Evolutionary conservation across 1,284 basidiomycete species (phyloP).

Genomic region (Mycena citricolor): DNA sequence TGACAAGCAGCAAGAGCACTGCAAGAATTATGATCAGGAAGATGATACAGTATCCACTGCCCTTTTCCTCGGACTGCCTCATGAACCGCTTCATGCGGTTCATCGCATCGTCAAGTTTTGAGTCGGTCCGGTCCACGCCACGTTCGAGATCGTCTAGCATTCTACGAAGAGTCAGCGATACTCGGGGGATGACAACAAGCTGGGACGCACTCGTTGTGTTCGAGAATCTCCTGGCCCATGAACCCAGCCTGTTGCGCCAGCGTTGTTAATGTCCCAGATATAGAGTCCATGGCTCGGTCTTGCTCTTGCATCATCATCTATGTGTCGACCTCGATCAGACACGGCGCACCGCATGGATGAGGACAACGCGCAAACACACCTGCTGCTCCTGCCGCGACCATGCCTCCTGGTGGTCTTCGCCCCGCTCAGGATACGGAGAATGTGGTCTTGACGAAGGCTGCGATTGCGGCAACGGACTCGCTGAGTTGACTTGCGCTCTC

Average conservation of each 20-base stretch:
- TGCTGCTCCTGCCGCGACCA: constrained; percentile 87
- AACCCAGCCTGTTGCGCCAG: constrained; percentile 86
- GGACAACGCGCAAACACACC: constrained; percentile 39
- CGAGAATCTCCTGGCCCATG: constrained; percentile 85
- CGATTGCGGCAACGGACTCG: constrained; percentile 14
- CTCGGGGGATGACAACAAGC: background rate
- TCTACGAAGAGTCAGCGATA: constrained; percentile 41
- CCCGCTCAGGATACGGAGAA: constrained; percentile 24
- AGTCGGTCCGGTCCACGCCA: constrained; percentile 73
- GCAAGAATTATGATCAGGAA: constrained; percentile 59
- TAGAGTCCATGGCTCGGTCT: constrained; percentile 82
- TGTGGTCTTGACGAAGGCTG: constrained; percentile 16
- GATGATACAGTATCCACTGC: constrained; percentile 49
- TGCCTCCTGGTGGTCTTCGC: constrained; percentile 58
- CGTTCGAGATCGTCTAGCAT: constrained; percentile 81
- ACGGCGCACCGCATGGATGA: constrained; percentile 1
- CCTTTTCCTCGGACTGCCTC: constrained; percentile 72
- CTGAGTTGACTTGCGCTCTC: constrained; percentile 54
- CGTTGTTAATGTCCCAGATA: constrained; percentile 79
- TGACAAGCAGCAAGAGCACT: constrained; percentile 55
- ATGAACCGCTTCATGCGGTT: constrained; percentile 77
- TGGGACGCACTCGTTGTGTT: constrained; percentile 79
- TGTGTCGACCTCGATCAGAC: background rate
- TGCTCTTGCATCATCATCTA: constrained; percentile 85
- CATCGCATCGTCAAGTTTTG: constrained; percentile 70